Conservation (phyloP, 805 yeast genomes). For the Schwanniomyces occidentalis region DNA sequence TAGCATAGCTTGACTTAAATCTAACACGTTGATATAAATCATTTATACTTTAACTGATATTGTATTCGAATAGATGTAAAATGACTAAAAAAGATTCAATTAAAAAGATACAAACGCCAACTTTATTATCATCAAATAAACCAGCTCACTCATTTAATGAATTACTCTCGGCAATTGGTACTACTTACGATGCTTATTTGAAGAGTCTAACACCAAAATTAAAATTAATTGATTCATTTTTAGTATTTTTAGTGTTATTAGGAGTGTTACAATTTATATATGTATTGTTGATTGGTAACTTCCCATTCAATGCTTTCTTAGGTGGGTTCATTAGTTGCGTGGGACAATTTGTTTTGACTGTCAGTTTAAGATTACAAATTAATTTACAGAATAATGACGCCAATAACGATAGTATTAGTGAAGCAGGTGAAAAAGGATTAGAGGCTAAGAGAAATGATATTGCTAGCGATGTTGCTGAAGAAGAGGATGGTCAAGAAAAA, state of each 20-base stretch:
- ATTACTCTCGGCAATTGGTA: slow-evolving; percentile 27
- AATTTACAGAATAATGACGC: slow-evolving; percentile 15
- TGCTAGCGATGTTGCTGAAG: slow-evolving; percentile 7
- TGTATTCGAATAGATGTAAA: no score
- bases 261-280: slow-evolving; percentile 81
- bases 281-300: slow-evolving; percentile 75
- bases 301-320: slow-evolving; percentile 95
- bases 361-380: slow-evolving; percentile 75
- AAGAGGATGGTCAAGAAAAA: slow-evolving; percentile 4
- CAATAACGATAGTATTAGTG: slow-evolving; percentile 2
- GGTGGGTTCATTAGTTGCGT: slow-evolving; percentile 92
- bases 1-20: no score
- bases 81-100: slow-evolving; percentile 43
- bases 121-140: slow-evolving; percentile 4
- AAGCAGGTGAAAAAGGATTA: slow-evolving; percentile 7
- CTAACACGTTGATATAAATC: no score
- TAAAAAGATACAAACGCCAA: slow-evolving; percentile 18
- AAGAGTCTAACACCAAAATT: slow-evolving; percentile 45
- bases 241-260: slow-evolving; percentile 68
- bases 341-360: slow-evolving; percentile 91
- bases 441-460: slow-evolving; percentile 5
- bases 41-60: no score
- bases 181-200: slow-evolving; percentile 36
- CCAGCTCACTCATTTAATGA: slow-evolving; percentile 21
- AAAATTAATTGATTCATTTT: slow-evolving; percentile 74